A percentile compares a stretch with the other conserved stretches of the same genome.
Evolutionary conservation across 805 yeast genomes (phyloP).

Genomic region (Wickerhamomyces queroliae): DNA sequence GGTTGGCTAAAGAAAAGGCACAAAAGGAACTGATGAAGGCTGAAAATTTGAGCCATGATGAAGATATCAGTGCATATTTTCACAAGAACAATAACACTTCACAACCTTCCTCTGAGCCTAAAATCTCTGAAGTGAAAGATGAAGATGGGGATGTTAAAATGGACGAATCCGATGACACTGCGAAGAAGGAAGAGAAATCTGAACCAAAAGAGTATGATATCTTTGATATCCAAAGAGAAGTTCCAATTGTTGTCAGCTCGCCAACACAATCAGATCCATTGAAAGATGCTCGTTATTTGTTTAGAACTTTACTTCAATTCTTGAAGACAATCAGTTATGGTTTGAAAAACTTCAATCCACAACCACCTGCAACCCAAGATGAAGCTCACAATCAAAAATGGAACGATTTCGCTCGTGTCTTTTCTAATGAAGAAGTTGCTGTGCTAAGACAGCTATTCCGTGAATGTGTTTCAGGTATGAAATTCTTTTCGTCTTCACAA

Average conservation of each 20-base stretch:
- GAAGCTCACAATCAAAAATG: constrained; percentile 54
- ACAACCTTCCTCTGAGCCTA: not conserved
- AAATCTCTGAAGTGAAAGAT: constrained; percentile 10
- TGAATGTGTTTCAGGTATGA: constrained; percentile 77
- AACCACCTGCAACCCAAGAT: constrained; percentile 48
- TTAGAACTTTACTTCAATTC: constrained; percentile 85
- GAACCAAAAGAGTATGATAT: constrained; percentile 26
- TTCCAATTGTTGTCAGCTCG: constrained; percentile 58
- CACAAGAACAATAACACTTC: constrained; percentile 14
- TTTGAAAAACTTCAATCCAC: constrained; percentile 83
- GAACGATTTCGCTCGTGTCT: constrained; percentile 84
- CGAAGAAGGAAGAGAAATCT: constrained; percentile 2
- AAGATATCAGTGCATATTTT: constrained; percentile 26
- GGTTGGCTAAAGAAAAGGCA: constrained; percentile 36
- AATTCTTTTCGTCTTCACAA: constrained; percentile 55
- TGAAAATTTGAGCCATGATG: constrained; percentile 32
- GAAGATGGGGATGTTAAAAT: constrained; percentile 25
- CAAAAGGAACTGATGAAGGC: constrained; percentile 28
- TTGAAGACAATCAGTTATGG: constrained; percentile 87
- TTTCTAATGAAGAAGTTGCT: constrained; percentile 75
- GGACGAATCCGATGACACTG: constrained; percentile 17
- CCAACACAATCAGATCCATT: constrained; percentile 54
- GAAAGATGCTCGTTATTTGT: constrained; percentile 82
- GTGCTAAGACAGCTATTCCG: constrained; percentile 73
- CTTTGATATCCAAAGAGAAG: constrained; percentile 38